A percentile compares a stretch with the other conserved stretches of the same genome.
phyloP scores from a whole-genome alignment of 2,329 filamentous ascomycete genomes.

The Pseudophaeomoniella oleicola region DNA sequence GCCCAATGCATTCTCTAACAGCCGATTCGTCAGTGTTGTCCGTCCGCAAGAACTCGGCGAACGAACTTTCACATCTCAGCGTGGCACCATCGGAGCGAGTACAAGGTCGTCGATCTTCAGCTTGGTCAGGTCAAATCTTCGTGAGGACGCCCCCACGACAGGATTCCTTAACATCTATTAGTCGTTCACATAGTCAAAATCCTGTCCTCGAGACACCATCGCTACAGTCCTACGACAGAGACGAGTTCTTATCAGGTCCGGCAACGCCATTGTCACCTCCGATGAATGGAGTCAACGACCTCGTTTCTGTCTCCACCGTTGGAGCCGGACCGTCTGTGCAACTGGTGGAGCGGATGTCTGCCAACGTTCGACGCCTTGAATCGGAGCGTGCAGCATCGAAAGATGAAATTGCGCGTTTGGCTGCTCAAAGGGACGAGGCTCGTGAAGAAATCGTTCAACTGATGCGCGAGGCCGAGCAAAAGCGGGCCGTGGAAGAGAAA shows the following conservation, averaged over 20 bases:
- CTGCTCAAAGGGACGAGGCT: slow-evolving; percentile 79
- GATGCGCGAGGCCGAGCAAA: slow-evolving; percentile 72
- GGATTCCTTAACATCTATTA: slow-evolving; percentile 28
- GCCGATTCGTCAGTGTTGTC: slow-evolving; percentile 27
- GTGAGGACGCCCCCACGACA: slow-evolving; percentile 26
- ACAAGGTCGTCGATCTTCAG: slow-evolving; percentile 25
- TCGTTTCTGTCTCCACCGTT: slow-evolving; percentile 77
- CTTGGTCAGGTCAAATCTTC: slow-evolving; percentile 18
- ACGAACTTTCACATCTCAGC: slow-evolving; percentile 21
- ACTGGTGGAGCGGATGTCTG: slow-evolving; percentile 90
- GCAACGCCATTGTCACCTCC: slow-evolving; percentile 23
- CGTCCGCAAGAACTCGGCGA: slow-evolving; percentile 22
- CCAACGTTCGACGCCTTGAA: slow-evolving; percentile 78
- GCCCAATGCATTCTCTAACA: slow-evolving; percentile 20
- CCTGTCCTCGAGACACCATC: slow-evolving; percentile 27
- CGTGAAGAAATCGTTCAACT: slow-evolving; percentile 78
- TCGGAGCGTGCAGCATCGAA: slow-evolving; percentile 78
- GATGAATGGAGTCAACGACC: slow-evolving; percentile 54
- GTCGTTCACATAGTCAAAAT: slow-evolving; percentile 21
- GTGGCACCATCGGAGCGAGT: slow-evolving; percentile 18
- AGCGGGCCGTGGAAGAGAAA: slow-evolving; percentile 43
- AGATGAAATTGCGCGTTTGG: slow-evolving; percentile 70
- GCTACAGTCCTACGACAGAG: slow-evolving; percentile 32
- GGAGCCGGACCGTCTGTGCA: slow-evolving; percentile 87
- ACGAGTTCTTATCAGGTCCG: slow-evolving; percentile 28